These are phyloP conservation scores for Pterula multifida DNA, from an alignment of 1,284 basidiomycete species.

Conservation along the genomic window DNA sequence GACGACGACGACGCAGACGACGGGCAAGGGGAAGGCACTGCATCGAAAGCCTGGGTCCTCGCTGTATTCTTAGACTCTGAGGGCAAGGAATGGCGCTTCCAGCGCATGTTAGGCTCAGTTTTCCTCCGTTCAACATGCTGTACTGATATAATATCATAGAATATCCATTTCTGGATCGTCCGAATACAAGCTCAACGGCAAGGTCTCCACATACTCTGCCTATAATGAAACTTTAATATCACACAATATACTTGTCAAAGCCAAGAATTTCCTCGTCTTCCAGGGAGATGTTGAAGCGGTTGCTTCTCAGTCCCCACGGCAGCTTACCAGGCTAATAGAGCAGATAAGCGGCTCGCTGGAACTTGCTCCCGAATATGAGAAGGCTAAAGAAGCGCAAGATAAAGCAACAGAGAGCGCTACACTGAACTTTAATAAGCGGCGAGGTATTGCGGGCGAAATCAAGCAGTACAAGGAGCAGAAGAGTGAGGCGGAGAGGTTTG, in stretches of 20 bases:
- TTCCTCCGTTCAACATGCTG: neutral
- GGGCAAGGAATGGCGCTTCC: conserved; percentile 81
- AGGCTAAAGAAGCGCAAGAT: conserved; percentile 78
- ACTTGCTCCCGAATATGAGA: conserved; percentile 81
- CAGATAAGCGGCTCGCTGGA: conserved; percentile 93
- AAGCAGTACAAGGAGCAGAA: conserved; percentile 98
- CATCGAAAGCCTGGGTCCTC: conserved; percentile 88
- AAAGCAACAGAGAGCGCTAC: conserved; percentile 89
- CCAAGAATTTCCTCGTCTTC: conserved; percentile 99
- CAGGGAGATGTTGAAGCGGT: conserved; percentile 98
- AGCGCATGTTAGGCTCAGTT: conserved; percentile 74
- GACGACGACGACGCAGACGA: conserved; percentile 41
- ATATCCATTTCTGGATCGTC: conserved; percentile 80
- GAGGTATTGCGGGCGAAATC: conserved; percentile 90
- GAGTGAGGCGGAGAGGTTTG: conserved; percentile 84
- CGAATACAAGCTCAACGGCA: conserved; percentile 78
- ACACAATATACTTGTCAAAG: conserved; percentile 97
- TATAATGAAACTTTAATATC: conserved; percentile 80
- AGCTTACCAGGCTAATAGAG: conserved; percentile 86
- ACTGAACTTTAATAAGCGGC: conserved; percentile 86
- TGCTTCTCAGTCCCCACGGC: conserved; percentile 87
- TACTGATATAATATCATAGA: conserved; percentile 25
- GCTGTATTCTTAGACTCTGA: conserved; percentile 78
- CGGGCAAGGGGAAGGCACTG: conserved; percentile 66
- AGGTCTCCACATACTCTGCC: conserved; percentile 67